A percentile compares a stretch with the other conserved stretches of the same genome.
phyloP scores from a whole-genome alignment of 2,329 filamentous ascomycete genomes.

The Stagonosporopsis cucurbitacearum region DNA sequence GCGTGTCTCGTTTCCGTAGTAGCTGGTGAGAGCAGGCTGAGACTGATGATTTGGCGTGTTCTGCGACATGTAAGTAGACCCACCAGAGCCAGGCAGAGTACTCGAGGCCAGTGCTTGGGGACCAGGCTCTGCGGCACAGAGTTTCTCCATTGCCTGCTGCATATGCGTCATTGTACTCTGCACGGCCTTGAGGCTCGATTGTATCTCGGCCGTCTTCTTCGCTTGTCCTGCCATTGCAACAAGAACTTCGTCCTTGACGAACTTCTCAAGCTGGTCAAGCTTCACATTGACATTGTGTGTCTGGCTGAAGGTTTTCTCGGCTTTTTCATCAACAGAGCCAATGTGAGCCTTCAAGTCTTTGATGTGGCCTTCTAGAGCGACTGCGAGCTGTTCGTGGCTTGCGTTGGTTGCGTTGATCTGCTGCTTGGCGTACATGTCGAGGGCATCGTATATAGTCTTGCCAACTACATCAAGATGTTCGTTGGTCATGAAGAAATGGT shows the following conservation, averaged over 20 bases:
- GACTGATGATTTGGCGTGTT: conserved; percentile 28
- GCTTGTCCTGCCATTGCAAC: conserved; percentile 32
- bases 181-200: conserved; percentile 35
- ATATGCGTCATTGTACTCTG: conserved; percentile 34
- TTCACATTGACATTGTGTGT: conserved; percentile 30
- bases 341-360: conserved; percentile 38
- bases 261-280: conserved; percentile 35
- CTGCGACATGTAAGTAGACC: conserved; percentile 2
- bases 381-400: conserved; percentile 32
- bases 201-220: conserved; percentile 32
- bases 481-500: conserved; percentile 48
- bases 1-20: conserved; percentile 25
- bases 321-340: conserved; percentile 30
- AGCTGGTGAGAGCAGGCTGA: conserved; percentile 30
- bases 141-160: conserved; percentile 33
- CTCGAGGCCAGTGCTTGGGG: conserved; percentile 5
- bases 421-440: conserved; percentile 25
- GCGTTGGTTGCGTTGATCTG: conserved; percentile 13
- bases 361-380: conserved; percentile 29
- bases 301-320: conserved; percentile 26
- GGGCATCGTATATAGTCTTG: conserved; percentile 35
- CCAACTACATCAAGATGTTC: conserved; percentile 45
- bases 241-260: conserved; percentile 37
- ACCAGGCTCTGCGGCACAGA: conserved; percentile 12
- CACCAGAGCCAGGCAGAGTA: conserved; percentile 7